Conservation (phyloP, 78 protist genomes). For the Dictyostelium purpureum region DNA sequence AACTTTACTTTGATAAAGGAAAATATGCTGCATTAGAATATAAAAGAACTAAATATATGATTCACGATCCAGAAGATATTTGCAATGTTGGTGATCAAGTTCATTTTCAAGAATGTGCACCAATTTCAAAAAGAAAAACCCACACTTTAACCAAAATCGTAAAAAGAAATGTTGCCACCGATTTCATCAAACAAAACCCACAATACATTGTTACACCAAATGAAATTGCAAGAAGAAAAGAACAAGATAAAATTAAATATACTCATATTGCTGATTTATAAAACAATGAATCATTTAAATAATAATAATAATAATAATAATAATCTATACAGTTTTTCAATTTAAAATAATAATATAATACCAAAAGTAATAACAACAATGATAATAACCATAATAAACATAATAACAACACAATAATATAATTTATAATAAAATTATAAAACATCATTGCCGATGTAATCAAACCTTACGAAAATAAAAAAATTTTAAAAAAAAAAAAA, state of each 20-base stretch:
- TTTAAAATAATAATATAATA: background rate
- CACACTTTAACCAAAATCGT: conserved; percentile 13
- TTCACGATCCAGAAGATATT: conserved; percentile 58
- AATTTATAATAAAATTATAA: no score
- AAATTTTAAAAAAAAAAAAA: no score
- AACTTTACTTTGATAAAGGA: conserved; percentile 26
- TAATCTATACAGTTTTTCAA: no score
- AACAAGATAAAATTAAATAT: conserved; percentile 41
- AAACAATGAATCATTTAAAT: background rate
- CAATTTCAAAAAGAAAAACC: conserved; percentile 59
- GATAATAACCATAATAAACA: background rate
- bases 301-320: background rate
- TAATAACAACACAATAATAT: background rate
- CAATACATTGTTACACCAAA: conserved; percentile 42
- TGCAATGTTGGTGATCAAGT: conserved; percentile 57
- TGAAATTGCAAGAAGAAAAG: conserved; percentile 26
- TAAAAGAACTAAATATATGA: conserved; percentile 54
- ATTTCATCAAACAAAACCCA: conserved; percentile 49
- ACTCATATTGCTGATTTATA: conserved; percentile 28
- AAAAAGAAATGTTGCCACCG: background rate
- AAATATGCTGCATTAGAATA: conserved; percentile 29
- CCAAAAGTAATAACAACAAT: background rate
- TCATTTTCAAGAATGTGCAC: conserved; percentile 40
- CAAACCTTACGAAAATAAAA: no score
- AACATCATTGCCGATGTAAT: background rate